Percentiles rank a stretch among this genome's conserved stretches.
These are phyloP conservation scores for Penicillium pulvis DNA, from an alignment of 495 filamentous ascomycete genomes.

Conservation along the genomic window DNA sequence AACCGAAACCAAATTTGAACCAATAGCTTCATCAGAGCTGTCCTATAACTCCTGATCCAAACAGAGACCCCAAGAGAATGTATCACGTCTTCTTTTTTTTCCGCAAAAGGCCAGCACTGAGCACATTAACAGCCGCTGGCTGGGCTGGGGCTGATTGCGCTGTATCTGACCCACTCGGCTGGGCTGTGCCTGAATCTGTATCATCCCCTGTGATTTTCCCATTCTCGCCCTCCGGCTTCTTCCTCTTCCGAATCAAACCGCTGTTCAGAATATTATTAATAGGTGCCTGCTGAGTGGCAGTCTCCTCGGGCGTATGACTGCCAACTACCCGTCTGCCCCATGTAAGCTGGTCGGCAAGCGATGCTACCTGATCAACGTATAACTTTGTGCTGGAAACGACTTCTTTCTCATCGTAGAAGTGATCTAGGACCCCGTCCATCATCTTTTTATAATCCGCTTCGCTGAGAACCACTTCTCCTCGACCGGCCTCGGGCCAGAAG, in stretches of 20 bases:
- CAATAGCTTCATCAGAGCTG: not conserved
- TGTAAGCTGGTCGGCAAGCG: conserved; percentile 51
- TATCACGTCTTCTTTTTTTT: conserved; percentile 63
- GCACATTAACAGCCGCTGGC: conserved; percentile 55
- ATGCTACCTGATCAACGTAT: conserved; percentile 68
- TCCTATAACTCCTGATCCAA: not conserved
- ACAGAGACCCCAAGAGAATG: not conserved
- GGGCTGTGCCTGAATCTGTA: conserved; percentile 16
- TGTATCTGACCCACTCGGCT: conserved; percentile 23
- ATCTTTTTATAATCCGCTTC: conserved; percentile 74
- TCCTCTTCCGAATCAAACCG: conserved; percentile 56
- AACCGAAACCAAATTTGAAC: not conserved
- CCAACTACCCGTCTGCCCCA: conserved; percentile 61
- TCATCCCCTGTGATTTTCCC: conserved; percentile 14
- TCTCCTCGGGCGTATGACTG: conserved; percentile 25
- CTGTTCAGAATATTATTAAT: conserved; percentile 41
- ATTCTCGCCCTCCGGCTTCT: conserved; percentile 43
- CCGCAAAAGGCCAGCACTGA: conserved; percentile 59
- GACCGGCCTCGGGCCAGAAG: conserved; percentile 65
- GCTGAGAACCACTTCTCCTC: conserved; percentile 69
- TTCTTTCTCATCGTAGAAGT: conserved; percentile 75
- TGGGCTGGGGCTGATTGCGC: conserved; percentile 29
- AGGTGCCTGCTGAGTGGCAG: conserved; percentile 33
- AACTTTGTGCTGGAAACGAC: conserved; percentile 67
- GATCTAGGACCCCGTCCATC: conserved; percentile 76